Conservation (phyloP, 2,329 filamentous ascomycete genomes). For the Neurospora crassa region DNA sequence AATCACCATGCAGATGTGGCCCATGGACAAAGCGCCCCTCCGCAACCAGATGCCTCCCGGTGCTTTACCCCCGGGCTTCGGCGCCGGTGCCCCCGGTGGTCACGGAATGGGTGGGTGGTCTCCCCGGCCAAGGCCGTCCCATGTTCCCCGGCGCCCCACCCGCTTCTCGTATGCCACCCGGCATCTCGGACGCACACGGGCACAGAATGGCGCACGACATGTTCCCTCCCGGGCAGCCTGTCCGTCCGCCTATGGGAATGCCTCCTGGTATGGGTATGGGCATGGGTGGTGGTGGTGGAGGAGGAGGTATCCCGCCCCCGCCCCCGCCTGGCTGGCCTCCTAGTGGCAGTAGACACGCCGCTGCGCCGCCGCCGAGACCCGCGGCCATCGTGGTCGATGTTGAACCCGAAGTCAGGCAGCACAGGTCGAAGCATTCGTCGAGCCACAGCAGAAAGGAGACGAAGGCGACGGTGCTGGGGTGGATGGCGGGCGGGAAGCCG, state of each 20-base stretch:
- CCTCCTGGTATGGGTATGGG: conserved; percentile 2
- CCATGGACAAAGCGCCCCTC: conserved; percentile 35
- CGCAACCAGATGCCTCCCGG: conserved; percentile 11
- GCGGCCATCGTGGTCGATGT: conserved; percentile 19
- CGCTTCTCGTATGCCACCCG: background rate
- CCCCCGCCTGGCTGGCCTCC: conserved; percentile 9
- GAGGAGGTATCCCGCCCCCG: background rate
- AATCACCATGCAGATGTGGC: conserved; percentile 51
- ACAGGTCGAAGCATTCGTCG: conserved; percentile 10
- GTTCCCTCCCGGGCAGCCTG: background rate
- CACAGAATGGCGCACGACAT: background rate
- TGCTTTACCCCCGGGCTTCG: background rate
- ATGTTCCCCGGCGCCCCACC: background rate
- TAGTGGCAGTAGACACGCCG: conserved; percentile 1
- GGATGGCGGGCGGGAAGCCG: conserved; percentile 22
- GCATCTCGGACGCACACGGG: background rate
- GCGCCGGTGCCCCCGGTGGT: background rate
- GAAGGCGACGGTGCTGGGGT: conserved; percentile 22
- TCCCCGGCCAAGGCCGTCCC: background rate
- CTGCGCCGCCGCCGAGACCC: background rate
- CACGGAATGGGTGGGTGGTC: background rate
- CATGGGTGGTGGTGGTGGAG: conserved; percentile 3
- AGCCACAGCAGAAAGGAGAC: conserved; percentile 14
- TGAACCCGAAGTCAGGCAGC: conserved; percentile 17
- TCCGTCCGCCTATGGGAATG: conserved; percentile 4